Evolutionary conservation across 345 rosid genomes (phyloP), one percentile per base, ranked within the genome.

Genomic region (Xanthoceras sorbifolium): DNA sequence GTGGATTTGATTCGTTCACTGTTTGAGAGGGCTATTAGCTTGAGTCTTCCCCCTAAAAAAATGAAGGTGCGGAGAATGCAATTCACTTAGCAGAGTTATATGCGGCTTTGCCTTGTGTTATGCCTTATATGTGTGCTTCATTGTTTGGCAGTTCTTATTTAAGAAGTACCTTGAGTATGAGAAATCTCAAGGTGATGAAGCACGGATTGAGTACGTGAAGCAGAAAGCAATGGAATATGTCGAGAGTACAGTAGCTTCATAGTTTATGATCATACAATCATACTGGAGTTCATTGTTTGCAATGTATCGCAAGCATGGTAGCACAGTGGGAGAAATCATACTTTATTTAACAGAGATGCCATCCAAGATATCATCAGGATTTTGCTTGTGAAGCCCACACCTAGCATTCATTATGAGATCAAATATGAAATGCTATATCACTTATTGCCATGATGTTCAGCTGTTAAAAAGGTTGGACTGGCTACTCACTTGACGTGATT

Each of bases 191-290:
- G 95, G 91, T 3, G 93, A 90, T 28, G 93, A 85, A 40, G 90
- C 85, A 80, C 83, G 85, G 68, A 79, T 91, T 0, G 90, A 91
- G 78, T 83, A 82, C 23, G 98, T 93, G 76, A 93, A 91, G 79
- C 90, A 69, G 78, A 95, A 90, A 80, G 99, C 99, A 1, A 88
- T 90, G 91, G 92, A 90, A 68, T 92, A 93, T 23, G 97, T 89
- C 2, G 90, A 93, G 82, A 90, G 82, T 65, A 79, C 89, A 11
- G 50, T 87, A 66, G 78, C 77, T 7, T 85, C 69, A 76, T 74
- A 26, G 63, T 64, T 18, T 25, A 31, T 55, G 6, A 12, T 8
- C 9, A 0, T 12, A 26, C 52, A 9, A 59, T 32, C 34, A 57
- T 22, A 26, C 42, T 38, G 26, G 25, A 57, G 54, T 9, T 5